These are phyloP conservation scores for Candida coleopterorum DNA, from an alignment of 805 yeast genomes.

Conservation along the genomic window DNA sequence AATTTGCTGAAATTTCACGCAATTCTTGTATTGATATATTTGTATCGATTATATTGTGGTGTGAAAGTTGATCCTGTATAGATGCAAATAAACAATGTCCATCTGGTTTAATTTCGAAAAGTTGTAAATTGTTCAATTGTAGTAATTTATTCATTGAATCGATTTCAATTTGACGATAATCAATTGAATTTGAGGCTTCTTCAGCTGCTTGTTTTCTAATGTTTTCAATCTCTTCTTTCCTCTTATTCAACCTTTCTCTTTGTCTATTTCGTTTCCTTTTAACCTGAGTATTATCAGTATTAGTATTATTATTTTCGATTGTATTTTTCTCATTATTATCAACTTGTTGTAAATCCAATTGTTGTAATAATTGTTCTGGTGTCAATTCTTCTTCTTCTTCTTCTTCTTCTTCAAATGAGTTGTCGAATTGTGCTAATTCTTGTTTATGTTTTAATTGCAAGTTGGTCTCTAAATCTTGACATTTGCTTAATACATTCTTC, in stretches of 20 bases:
- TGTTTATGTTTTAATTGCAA: constrained; percentile 49
- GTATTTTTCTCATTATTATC: background rate
- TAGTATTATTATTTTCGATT: background rate
- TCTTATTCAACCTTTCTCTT: constrained; percentile 72
- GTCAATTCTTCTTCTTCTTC: constrained; percentile 39
- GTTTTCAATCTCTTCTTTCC: constrained; percentile 64
- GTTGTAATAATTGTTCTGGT: constrained; percentile 65
- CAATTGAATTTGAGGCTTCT: constrained; percentile 66
- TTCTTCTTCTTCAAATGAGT: background rate
- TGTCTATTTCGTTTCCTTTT: constrained; percentile 65
- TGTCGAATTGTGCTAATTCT: constrained; percentile 38
- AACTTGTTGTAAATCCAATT: constrained; percentile 24
- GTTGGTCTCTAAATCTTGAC: constrained; percentile 54
- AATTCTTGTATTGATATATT: constrained; percentile 52
- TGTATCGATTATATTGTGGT: too few species aligned
- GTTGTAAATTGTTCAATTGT: constrained; percentile 40
- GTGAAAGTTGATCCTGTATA: constrained; percentile 65
- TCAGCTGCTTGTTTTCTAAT: constrained; percentile 61
- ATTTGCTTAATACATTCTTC: constrained; percentile 57
- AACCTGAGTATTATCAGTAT: background rate
- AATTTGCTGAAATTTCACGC: constrained; percentile 59
- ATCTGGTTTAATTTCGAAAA: constrained; percentile 77
- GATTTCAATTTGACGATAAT: constrained; percentile 66
- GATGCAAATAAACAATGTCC: constrained; percentile 94
- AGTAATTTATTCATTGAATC: constrained; percentile 59